Conservation (phyloP, 2,329 filamentous ascomycete genomes). For the Pyrenophora graminea region DNA sequence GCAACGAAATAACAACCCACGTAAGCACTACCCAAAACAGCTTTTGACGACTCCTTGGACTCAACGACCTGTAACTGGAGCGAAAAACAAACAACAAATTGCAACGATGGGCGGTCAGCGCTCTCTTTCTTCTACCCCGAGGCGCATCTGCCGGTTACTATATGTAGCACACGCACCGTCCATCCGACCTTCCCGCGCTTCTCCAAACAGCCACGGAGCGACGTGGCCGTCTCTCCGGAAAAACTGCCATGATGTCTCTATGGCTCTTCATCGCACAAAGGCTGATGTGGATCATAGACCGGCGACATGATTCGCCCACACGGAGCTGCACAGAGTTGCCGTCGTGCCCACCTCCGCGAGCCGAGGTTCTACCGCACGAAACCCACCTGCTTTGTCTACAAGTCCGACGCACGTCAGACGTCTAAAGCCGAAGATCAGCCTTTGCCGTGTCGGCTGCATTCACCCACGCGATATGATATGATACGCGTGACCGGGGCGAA, state of each 20-base stretch:
- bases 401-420: slow-evolving; percentile 1
- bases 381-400: slow-evolving; percentile 11
- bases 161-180: slow-evolving; percentile 1
- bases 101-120: slow-evolving; percentile 9
- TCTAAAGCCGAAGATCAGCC: slow-evolving; percentile 13
- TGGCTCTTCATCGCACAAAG: slow-evolving; percentile 7
- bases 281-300: slow-evolving; percentile 17
- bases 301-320: slow-evolving; percentile 14
- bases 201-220: slow-evolving; percentile 10
- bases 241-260: slow-evolving; percentile 1
- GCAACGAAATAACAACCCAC: neutral
- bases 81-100: neutral
- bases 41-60: neutral
- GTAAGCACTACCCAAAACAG: neutral
- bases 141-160: neutral
- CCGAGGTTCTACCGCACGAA: slow-evolving; percentile 27
- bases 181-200: neutral
- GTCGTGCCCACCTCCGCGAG: slow-evolving; percentile 2
- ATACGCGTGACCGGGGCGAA: no score
- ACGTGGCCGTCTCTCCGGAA: slow-evolving; percentile 22
- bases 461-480: no score
- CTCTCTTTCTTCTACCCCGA: neutral
- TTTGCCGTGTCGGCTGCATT: neutral
- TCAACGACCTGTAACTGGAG: neutral
- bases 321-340: neutral